These are phyloP conservation scores for Acarospora socialis DNA, from an alignment of 2,329 filamentous ascomycete species.

Conservation along the genomic window DNA sequence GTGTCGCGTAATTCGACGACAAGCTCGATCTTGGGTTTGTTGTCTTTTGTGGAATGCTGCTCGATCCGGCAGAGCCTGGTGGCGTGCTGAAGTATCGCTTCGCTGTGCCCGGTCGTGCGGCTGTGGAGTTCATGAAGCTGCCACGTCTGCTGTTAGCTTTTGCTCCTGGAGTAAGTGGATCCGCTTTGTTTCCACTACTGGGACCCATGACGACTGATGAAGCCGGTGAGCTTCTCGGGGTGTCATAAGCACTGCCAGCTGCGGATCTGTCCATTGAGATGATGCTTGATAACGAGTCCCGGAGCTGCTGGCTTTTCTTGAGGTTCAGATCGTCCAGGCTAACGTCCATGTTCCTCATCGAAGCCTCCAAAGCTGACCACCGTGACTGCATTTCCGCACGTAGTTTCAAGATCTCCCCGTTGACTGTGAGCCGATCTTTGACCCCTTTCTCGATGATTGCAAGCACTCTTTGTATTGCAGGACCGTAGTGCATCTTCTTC, in stretches of 20 bases:
- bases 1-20: conserved; percentile 12
- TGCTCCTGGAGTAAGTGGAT: conserved; percentile 20
- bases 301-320: conserved; percentile 55
- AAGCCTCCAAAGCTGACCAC: conserved; percentile 61
- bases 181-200: conserved; percentile 33
- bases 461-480: conserved; percentile 80
- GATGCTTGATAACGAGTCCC: conserved; percentile 88
- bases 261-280: conserved; percentile 68
- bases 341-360: conserved; percentile 64
- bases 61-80: conserved; percentile 14
- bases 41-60: conserved; percentile 16
- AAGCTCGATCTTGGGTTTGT: conserved; percentile 17
- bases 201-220: conserved; percentile 47
- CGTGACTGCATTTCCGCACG: conserved; percentile 74
- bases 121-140: conserved; percentile 29
- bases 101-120: conserved; percentile 25
- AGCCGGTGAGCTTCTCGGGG: conserved; percentile 56
- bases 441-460: conserved; percentile 93
- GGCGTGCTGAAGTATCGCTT: conserved; percentile 37
- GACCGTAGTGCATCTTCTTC: conserved; percentile 87
- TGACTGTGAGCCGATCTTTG: conserved; percentile 85
- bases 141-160: conserved; percentile 33
- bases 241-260: conserved; percentile 53
- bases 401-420: conserved; percentile 81
- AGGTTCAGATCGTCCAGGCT: conserved; percentile 56